These are phyloP conservation scores for Zymoseptoria pseudotritici DNA, from an alignment of 2,329 filamentous ascomycete species.

Conservation along the genomic window DNA sequence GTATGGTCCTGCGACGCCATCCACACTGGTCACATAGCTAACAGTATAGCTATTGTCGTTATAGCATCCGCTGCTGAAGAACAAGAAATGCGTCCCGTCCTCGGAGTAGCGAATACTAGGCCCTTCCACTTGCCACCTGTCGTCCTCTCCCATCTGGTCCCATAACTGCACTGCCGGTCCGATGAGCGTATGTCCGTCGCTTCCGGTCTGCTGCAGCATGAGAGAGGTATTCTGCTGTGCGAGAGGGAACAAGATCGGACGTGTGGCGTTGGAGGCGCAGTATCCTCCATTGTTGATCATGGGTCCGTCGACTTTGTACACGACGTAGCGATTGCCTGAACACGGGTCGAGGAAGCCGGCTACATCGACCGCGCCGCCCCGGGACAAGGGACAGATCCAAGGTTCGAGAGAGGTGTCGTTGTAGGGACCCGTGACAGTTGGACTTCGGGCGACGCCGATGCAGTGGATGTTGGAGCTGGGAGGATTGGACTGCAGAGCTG, in stretches of 20 bases:
- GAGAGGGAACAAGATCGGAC: constrained; percentile 16
- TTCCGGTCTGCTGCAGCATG: constrained; percentile 47
- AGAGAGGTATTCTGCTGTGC: constrained; percentile 42
- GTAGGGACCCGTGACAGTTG: constrained; percentile 18
- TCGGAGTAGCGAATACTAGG: constrained; percentile 14
- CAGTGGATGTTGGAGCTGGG: constrained; percentile 14
- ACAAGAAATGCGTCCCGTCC: constrained; percentile 18
- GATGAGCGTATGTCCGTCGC: constrained; percentile 37
- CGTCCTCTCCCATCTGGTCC: constrained; percentile 19
- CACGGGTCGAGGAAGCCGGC: constrained; percentile 49
- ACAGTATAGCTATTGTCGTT: constrained; percentile 16
- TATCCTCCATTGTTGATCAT: constrained; percentile 28
- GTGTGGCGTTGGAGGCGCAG: constrained; percentile 34
- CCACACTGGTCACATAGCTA: constrained; percentile 16
- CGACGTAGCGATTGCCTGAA: constrained; percentile 49
- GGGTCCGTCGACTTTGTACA: constrained; percentile 63
- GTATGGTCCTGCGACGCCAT: constrained; percentile 16
- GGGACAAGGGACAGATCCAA: constrained; percentile 14
- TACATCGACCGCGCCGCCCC: constrained; percentile 50
- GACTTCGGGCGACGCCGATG: constrained; percentile 17
- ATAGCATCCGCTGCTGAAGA: constrained; percentile 21
- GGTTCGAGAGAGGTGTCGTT: constrained; percentile 13
- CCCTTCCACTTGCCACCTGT: constrained; percentile 19
- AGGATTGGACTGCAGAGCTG: constrained; percentile 13
- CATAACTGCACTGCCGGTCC: constrained; percentile 11